These are phyloP conservation scores for Heliocybe sulcata DNA, from an alignment of 1,284 basidiomycete genomes.

Conservation along the genomic window DNA sequence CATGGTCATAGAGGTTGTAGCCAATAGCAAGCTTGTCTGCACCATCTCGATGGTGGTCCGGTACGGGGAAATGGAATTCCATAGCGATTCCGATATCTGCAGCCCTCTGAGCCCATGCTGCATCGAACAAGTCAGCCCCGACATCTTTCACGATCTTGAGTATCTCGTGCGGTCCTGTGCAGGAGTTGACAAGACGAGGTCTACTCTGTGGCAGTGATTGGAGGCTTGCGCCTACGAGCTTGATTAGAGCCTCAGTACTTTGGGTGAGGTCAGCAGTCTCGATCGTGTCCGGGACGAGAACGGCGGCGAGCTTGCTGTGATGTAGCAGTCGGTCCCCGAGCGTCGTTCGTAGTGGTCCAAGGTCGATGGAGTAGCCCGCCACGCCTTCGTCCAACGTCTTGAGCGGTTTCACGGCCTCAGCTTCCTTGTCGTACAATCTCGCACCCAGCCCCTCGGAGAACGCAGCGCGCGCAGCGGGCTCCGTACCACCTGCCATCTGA, in stretches of 20 bases:
- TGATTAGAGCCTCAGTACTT: conserved; percentile 14
- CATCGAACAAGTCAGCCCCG: conserved; percentile 72
- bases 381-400: conserved; percentile 58
- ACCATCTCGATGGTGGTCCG: conserved; percentile 5
- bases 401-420: conserved; percentile 41
- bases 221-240: conserved; percentile 54
- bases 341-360: conserved; percentile 43
- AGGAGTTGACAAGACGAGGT: conserved; percentile 52
- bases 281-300: neutral
- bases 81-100: conserved; percentile 65
- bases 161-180: conserved; percentile 65
- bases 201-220: conserved; percentile 42
- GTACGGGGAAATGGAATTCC: conserved; percentile 67
- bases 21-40: conserved; percentile 31
- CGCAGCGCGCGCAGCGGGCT: conserved; percentile 45
- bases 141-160: conserved; percentile 53
- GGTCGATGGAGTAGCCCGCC: conserved; percentile 61
- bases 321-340: conserved; percentile 11
- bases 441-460: conserved; percentile 59
- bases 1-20: conserved; percentile 59
- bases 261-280: conserved; percentile 9
- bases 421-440: conserved; percentile 46
- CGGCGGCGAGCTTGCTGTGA: neutral
- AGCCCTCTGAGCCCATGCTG: conserved; percentile 58
- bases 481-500: conserved; percentile 58